These are phyloP conservation scores for Crithidia brevicula DNA, from an alignment of 208 protist species.

Conservation along the genomic window DNA sequence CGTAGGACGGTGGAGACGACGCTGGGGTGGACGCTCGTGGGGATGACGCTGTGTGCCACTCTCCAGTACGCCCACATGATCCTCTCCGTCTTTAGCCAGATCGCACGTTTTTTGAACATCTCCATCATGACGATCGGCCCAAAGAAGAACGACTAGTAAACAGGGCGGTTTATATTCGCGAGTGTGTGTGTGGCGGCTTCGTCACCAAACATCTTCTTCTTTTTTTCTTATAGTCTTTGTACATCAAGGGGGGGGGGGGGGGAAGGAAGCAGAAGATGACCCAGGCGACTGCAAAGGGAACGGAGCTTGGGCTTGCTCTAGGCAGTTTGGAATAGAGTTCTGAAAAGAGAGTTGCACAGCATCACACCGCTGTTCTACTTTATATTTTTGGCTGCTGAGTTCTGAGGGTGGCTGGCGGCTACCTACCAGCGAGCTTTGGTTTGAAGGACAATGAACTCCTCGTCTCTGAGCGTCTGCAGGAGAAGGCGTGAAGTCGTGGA, in stretches of 20 bases:
- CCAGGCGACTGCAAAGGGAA: no score
- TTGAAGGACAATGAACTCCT: no score
- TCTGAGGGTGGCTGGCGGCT: no score
- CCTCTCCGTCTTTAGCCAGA: conserved; percentile 61
- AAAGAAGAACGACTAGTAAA: conserved; percentile 37
- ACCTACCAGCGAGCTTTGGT: no score
- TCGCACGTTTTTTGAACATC: conserved; percentile 57
- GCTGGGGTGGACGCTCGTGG: conserved; percentile 50
- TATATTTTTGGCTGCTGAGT: no score
- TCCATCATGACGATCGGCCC: conserved; percentile 65
- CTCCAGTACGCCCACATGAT: conserved; percentile 78
- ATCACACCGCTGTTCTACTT: no score
- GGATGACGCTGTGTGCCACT: conserved; percentile 45
- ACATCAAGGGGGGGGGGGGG: no score
- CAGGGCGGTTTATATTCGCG: background rate
- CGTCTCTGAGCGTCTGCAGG: no score
- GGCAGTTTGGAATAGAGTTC: no score
- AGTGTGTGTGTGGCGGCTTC: background rate
- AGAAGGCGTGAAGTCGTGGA: no score
- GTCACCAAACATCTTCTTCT: background rate
- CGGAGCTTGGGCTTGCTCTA: no score
- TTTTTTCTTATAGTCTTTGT: background rate
- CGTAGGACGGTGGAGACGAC: conserved; percentile 21
- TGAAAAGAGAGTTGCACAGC: no score
- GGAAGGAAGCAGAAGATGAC: background rate